Evolutionary conservation across 345 rosid species (phyloP).

Genomic region (Sisymbrium irio): DNA sequence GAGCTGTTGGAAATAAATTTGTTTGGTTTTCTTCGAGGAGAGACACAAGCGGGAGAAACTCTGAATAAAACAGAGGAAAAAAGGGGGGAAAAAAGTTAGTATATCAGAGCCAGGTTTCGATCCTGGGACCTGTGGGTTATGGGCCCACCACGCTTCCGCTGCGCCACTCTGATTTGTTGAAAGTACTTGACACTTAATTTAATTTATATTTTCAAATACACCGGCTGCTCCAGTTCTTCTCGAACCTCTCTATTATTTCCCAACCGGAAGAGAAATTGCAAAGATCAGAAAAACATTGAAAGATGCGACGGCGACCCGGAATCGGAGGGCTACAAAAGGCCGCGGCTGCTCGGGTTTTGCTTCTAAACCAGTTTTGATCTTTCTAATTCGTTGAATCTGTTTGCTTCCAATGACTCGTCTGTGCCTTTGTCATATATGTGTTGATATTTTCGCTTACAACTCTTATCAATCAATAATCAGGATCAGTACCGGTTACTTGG

Average conservation of each 20-base stretch:
- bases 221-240: background rate
- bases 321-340: constrained; percentile 85
- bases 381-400: background rate
- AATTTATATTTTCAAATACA: rapidly evolving
- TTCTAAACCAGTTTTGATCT: constrained; percentile 1
- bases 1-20: background rate
- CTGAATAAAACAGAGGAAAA: background rate
- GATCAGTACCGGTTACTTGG: constrained; percentile 80
- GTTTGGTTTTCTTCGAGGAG: background rate
- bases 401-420: background rate
- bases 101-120: constrained; percentile 67
- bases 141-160: constrained; percentile 90
- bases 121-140: constrained; percentile 85
- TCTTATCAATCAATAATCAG: constrained; percentile 28
- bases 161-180: constrained; percentile 62
- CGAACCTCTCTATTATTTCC: too few species aligned
- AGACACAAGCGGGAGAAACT: background rate
- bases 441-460: background rate
- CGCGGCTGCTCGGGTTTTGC: constrained; percentile 81
- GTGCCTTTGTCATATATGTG: background rate
- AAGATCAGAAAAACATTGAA: constrained; percentile 9
- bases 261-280: background rate
- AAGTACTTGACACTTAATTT: rapidly evolving
- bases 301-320: constrained; percentile 84
- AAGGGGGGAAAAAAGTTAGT: background rate